Base-by-base conservation (phyloP, 2,329 filamentous ascomycete species). In the Penicillium crustosum region DNA sequence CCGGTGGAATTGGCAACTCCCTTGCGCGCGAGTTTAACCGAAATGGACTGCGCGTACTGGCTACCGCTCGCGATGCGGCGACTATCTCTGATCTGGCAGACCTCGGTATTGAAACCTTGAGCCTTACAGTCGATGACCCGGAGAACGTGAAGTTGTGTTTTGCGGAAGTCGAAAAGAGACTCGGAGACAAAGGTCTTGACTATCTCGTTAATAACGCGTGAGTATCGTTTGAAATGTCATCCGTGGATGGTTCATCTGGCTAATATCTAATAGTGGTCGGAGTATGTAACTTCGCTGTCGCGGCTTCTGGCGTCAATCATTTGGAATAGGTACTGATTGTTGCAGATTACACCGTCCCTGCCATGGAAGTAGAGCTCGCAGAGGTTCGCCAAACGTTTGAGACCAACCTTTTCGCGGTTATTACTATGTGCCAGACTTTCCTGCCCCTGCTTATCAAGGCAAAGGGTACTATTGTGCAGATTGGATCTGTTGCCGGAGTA, bases 181-280 rank as follows among this genome's bases (percentile, higher is more conserved):
- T 83, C 0, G 72, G 71, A 9, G 79, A 78, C 21, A 79, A 77
- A 48, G 75, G 75, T 4, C 75, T 86, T n/a, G 79, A 85, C 64
- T 79, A 81, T 62, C 74, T 86, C 13, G 80, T 85, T 64, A 86
- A 86, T 68, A 86, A 86, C 73, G 83, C 83, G 55, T 77, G 58
- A 69, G 73, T 70, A 19, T 27, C 23, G 6, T 48, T 51, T 39
- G 36, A 1, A 3, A 2, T 23, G 21, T 19, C 17, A 45, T n/a
- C 33, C 15, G 4, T 29, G 17, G 31, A 53, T 25, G n/a, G 31
- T 60, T 49, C 29, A 55, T 27, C 27, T 44, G 39, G 31, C 49
- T 53, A 43, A 54, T 23, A 13, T 31, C 44, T 15, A 27, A 35
- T 39, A 69, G 71, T 25, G 71, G 70, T 25, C 68, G 69, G 51